Conservation (phyloP, 768 basidiomycete genomes). For the Omphalotus guepiniiformis region DNA sequence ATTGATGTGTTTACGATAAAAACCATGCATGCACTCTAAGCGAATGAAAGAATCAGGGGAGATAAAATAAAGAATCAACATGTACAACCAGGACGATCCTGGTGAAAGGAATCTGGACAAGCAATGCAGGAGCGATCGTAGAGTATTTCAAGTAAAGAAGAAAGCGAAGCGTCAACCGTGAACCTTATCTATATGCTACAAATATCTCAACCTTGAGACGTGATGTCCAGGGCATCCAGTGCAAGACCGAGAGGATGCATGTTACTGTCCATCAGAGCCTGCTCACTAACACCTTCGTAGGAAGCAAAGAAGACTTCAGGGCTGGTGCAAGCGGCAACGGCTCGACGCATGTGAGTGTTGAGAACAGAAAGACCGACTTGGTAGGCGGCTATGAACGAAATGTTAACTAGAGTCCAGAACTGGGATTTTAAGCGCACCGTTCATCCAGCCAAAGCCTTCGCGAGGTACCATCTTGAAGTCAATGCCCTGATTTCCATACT, state of each 20-base stretch:
- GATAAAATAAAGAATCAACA: not conserved
- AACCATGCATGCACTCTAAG: no score
- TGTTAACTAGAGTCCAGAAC: not conserved
- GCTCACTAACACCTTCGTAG: constrained; percentile 31
- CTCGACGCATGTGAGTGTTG: constrained; percentile 90
- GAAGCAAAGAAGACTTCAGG: constrained; percentile 85
- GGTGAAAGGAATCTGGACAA: no score
- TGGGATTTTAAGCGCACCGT: constrained; percentile 56
- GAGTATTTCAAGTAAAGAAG: no score
- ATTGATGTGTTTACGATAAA: no score
- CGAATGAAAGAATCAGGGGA: not conserved
- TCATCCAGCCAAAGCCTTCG: constrained; percentile 99
- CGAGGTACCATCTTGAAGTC: constrained; percentile 98
- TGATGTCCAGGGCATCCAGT: constrained; percentile 51
- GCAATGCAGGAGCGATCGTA: no score
- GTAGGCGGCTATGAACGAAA: constrained; percentile 65
- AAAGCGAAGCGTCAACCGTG: no score
- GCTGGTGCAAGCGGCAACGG: constrained; percentile 91
- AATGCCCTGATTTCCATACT: constrained; percentile 93
- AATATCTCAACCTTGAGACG: constrained; percentile 5
- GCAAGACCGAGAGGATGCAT: constrained; percentile 61
- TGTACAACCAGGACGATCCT: no score
- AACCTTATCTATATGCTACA: no score
- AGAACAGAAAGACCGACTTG: constrained; percentile 96
- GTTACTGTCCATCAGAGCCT: constrained; percentile 30